Evolutionary conservation across 495 filamentous ascomycete species (phyloP).

Genomic region (Clavariopsis aquatica): DNA sequence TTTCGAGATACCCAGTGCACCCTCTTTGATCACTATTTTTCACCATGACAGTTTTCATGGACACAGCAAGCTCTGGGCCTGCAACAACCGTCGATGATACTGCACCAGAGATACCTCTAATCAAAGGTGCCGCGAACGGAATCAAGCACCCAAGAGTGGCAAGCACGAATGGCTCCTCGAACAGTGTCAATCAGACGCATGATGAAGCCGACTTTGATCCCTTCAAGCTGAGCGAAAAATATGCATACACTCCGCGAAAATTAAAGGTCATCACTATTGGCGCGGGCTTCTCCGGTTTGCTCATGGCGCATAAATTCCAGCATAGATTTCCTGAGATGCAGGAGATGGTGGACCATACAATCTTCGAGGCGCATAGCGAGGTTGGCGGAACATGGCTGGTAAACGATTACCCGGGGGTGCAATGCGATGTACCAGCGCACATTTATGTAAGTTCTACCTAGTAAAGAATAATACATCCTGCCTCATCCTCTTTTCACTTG

Average conservation of each 20-base stretch:
- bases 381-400: conserved; percentile 6
- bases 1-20: neutral
- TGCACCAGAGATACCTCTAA: neutral
- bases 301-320: conserved; percentile 13
- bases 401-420: conserved; percentile 3
- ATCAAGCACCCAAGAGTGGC: neutral
- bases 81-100: neutral
- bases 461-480: neutral
- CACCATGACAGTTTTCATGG: neutral
- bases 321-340: conserved; percentile 3
- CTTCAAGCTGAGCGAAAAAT: conserved; percentile 7
- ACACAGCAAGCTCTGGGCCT: neutral
- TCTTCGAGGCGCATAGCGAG: conserved; percentile 4
- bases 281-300: conserved; percentile 2
- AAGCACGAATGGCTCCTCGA: neutral
- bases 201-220: neutral
- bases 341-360: conserved; percentile 8
- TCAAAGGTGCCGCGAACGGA: neutral
- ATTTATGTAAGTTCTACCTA: neutral
- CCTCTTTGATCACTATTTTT: neutral
- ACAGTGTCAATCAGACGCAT: neutral
- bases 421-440: conserved; percentile 3
- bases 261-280: conserved; percentile 8
- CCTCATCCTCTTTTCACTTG: neutral
- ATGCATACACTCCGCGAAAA: conserved; percentile 10